phyloP scores from a whole-genome alignment of 2,329 filamentous ascomycete genomes.

The Hypoxylon sp. region DNA sequence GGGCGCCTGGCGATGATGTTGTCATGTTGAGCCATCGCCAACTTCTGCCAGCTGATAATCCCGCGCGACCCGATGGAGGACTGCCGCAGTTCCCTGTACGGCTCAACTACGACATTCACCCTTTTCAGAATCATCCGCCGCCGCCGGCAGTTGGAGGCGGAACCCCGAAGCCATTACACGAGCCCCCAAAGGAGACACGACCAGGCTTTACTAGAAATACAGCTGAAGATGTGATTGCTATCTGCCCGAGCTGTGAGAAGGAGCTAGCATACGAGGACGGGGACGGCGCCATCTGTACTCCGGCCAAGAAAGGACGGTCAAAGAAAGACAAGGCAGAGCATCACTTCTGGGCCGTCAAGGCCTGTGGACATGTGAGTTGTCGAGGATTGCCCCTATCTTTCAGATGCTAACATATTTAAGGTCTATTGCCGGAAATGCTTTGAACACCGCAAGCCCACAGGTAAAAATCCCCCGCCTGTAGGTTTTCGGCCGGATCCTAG shows the following conservation, averaged over 20 bases:
- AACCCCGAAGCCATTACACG: slow-evolving; percentile 64
- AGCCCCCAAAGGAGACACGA: slow-evolving; percentile 72
- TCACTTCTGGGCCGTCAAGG: slow-evolving; percentile 92
- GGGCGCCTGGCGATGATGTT: slow-evolving; percentile 42
- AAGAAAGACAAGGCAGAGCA: slow-evolving; percentile 73
- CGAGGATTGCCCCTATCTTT: background rate
- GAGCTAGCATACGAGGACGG: slow-evolving; percentile 81
- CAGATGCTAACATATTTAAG: slow-evolving; percentile 54
- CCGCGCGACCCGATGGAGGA: background rate
- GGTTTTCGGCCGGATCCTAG: slow-evolving; percentile 54
- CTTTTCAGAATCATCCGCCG: slow-evolving; percentile 36
- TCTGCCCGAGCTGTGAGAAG: slow-evolving; percentile 88
- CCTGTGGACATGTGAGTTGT: slow-evolving; percentile 85
- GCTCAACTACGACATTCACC: slow-evolving; percentile 45
- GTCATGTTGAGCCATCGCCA: slow-evolving; percentile 44
- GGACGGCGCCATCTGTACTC: slow-evolving; percentile 46
- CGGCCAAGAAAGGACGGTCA: slow-evolving; percentile 57
- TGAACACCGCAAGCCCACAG: slow-evolving; percentile 63
- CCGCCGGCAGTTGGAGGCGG: slow-evolving; percentile 19
- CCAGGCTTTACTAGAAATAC: slow-evolving; percentile 86
- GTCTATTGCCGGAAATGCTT: slow-evolving; percentile 73
- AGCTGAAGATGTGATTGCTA: slow-evolving; percentile 75
- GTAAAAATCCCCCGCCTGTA: slow-evolving; percentile 47
- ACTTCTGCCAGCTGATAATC: slow-evolving; percentile 20
- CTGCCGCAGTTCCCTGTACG: slow-evolving; percentile 34